Evolutionary conservation across 202 grass and related monocot species (phyloP), one percentile per base, ranked within the genome.

Genomic region (Sporobolus alterniflorus): DNA sequence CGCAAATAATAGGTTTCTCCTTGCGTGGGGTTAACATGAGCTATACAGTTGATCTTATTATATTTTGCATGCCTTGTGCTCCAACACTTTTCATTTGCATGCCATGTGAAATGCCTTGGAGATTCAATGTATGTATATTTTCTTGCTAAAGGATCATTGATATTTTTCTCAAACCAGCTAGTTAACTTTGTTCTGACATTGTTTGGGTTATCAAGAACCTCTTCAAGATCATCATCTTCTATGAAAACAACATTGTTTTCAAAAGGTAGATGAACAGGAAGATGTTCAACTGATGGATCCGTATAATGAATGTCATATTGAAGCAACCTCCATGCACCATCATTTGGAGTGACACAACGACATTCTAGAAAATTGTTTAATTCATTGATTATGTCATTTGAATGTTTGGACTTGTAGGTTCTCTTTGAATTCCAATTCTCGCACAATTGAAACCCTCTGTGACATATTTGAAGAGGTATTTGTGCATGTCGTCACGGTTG

Each of bases 261-360:
- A 48, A 48, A 48, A 16, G 46, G 46, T 16, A 48, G 5, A 14
- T 48, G 46, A 14, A 12, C 15, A 48, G 46, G 46, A 17, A 48
- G 46, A 1, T 3, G 46, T 11, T 78, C 30, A 9, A 78, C 43
- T 3, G 44, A 33, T 7, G 75, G 75, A 7, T 66, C 6, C 3
- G 44, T 66, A 33, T 79, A 33, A 30, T 67, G 76, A 28, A 79
- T 79, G 1, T 67, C 46, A 15, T 39, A 79, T 30, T 79, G 46
- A 10, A 79, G 62, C 7, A 79, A 18, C 0, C n/a, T 13, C 76
- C 76, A 79, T 17, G 62, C 54, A 11, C 9, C 54, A 56, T 56
- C 54, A 56, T 56, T 25, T 24, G 54, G n/a, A 7, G 54, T 25
- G 11, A 56, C 54, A 11, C 22, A 25, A 3, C 54, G 7, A 56